A percentile compares a stretch with the other conserved stretches of the same genome.
phyloP scores from a whole-genome alignment of 768 basidiomycete genomes.

The Gelatoporia subvermispora region DNA sequence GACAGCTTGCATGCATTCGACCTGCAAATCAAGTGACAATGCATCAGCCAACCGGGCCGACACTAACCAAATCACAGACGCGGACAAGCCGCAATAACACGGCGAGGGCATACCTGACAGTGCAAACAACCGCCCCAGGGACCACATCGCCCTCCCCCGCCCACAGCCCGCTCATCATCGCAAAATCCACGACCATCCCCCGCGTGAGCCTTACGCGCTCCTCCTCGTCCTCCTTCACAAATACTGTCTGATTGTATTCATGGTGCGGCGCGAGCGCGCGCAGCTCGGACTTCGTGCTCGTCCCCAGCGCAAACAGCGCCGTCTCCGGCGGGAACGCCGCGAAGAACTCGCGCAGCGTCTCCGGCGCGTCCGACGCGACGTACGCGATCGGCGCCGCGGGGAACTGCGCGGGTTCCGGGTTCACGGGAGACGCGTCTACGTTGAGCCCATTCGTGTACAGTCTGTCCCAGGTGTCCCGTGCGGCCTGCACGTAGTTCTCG shows the following conservation, averaged over 20 bases:
- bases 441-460: slow-evolving; percentile 24
- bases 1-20: slow-evolving; percentile 57
- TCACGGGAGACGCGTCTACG: neutral
- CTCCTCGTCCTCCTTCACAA: slow-evolving; percentile 33
- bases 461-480: slow-evolving; percentile 35
- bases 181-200: slow-evolving; percentile 67
- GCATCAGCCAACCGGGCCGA: neutral
- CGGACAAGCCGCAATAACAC: neutral
- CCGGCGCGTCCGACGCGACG: slow-evolving; percentile 57
- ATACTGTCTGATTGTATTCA: slow-evolving; percentile 53
- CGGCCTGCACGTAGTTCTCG: slow-evolving; percentile 42
- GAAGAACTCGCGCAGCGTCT: slow-evolving; percentile 37
- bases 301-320: slow-evolving; percentile 41
- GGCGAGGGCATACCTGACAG: slow-evolving; percentile 43
- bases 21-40: slow-evolving; percentile 26
- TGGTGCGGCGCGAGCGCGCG: slow-evolving; percentile 43
- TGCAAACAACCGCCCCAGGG: slow-evolving; percentile 54
- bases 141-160: slow-evolving; percentile 34
- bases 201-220: slow-evolving; percentile 47
- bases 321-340: slow-evolving; percentile 30
- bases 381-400: slow-evolving; percentile 38
- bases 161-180: slow-evolving; percentile 63
- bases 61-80: too few species aligned
- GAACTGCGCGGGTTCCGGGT: slow-evolving; percentile 15
- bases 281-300: slow-evolving; percentile 38